Evolutionary conservation across 2,329 filamentous ascomycete genomes (phyloP).

Genomic region (Myriosclerotinia duriaeana): DNA sequence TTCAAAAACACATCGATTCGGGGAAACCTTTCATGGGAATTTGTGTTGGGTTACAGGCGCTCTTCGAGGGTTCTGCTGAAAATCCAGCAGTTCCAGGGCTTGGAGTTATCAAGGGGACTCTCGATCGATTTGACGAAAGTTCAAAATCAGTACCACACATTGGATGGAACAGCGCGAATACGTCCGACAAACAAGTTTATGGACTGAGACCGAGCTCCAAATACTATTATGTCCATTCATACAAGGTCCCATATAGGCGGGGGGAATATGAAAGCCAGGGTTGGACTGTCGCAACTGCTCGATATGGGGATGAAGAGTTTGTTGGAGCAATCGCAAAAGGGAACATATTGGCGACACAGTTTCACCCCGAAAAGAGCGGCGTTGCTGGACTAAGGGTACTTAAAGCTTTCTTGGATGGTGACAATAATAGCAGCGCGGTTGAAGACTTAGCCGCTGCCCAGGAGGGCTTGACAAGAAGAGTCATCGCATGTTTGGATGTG

Average conservation of each 20-base stretch:
- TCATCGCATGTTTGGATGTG: slow-evolving; percentile 96
- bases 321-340: slow-evolving; percentile 83
- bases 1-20: slow-evolving; percentile 76
- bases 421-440: slow-evolving; percentile 42
- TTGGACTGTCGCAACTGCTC: slow-evolving; percentile 89
- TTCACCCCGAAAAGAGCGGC: slow-evolving; percentile 97
- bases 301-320: slow-evolving; percentile 86
- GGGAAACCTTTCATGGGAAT: slow-evolving; percentile 99
- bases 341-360: slow-evolving; percentile 89
- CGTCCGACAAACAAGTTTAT: slow-evolving; percentile 64
- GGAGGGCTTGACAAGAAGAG: slow-evolving; percentile 82
- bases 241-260: slow-evolving; percentile 73
- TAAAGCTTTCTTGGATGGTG: slow-evolving; percentile 80
- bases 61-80: slow-evolving; percentile 85
- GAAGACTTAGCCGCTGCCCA: slow-evolving; percentile 37
- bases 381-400: slow-evolving; percentile 81
- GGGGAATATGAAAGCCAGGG: slow-evolving; percentile 76
- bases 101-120: slow-evolving; percentile 66
- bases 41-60: slow-evolving; percentile 88
- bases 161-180: slow-evolving; percentile 92
- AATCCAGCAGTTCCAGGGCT: slow-evolving; percentile 70
- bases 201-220: slow-evolving; percentile 79
- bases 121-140: slow-evolving; percentile 74
- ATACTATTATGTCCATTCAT: slow-evolving; percentile 99
- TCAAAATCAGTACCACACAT: slow-evolving; percentile 97